Conservation (phyloP, 257 asterid genomes). For the Scutellaria barbata region DNA sequence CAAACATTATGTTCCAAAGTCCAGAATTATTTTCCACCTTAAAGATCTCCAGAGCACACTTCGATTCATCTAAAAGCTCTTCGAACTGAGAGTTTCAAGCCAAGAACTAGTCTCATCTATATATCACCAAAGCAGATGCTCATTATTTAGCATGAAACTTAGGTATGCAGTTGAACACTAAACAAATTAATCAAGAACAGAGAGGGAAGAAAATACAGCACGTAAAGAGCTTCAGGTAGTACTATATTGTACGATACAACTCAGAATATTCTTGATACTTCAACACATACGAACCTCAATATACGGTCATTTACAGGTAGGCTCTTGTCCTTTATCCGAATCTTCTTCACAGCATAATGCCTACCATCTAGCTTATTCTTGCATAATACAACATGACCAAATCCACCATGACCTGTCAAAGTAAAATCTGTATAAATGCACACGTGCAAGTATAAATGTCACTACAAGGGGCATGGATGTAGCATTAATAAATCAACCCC, state of each 20-base stretch:
- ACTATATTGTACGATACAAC: constrained; percentile 9
- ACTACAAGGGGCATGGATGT: constrained; percentile 23
- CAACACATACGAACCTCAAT: constrained; percentile 63
- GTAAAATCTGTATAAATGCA: constrained; percentile 17
- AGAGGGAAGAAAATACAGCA: constrained; percentile 7
- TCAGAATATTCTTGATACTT: background rate
- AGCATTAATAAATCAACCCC: constrained; percentile 28
- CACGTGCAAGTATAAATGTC: background rate
- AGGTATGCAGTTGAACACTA: background rate
- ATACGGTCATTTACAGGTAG: constrained; percentile 87
- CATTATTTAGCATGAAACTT: background rate
- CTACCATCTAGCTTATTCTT: constrained; percentile 97
- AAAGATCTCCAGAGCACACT: constrained; percentile 13
- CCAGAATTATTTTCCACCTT: constrained; percentile 15
- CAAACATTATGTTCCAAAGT: background rate
- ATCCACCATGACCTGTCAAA: constrained; percentile 92
- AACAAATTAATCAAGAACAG: constrained; percentile 12
- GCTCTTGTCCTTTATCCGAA: constrained; percentile 83
- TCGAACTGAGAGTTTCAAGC: background rate
- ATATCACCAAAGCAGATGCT: background rate
- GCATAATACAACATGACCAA: constrained; percentile 95
- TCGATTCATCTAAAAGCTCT: constrained; percentile 11
- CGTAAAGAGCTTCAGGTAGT: constrained; percentile 24
- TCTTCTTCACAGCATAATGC: constrained; percentile 96
- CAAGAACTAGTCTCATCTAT: constrained; percentile 15